A percentile compares a stretch with the other conserved stretches of the same genome.
Evolutionary conservation across 495 filamentous ascomycete genomes (phyloP).

Genomic region (Melanomma pulvis-pyrius): DNA sequence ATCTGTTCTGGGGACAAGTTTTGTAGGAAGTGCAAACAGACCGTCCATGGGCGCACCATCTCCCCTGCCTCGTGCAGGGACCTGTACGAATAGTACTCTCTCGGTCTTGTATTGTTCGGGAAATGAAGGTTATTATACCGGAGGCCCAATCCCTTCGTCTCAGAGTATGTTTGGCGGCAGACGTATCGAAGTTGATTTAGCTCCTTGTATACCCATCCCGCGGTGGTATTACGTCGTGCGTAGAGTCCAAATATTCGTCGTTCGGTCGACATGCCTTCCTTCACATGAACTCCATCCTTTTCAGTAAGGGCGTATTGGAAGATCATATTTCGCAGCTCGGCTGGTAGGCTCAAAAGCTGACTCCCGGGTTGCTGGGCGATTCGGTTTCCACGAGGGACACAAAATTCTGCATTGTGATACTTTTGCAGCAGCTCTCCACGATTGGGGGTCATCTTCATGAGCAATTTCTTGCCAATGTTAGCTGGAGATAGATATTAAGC

Average conservation of each 20-base stretch:
- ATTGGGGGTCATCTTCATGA: no score
- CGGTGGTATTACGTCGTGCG: neutral
- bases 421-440: neutral
- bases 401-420: neutral
- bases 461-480: neutral
- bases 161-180: neutral
- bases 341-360: neutral
- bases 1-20: no score
- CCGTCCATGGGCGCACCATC: no score
- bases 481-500: neutral
- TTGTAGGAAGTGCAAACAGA: no score
- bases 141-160: neutral
- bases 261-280: neutral
- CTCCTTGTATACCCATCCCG: neutral
- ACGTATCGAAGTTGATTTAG: neutral
- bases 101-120: no score
- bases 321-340: neutral
- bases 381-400: neutral
- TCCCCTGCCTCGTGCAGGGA: no score
- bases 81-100: no score
- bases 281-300: no score
- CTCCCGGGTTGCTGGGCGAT: neutral
- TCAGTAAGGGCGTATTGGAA: neutral
- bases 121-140: neutral
- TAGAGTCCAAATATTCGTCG: neutral